Percentiles rank a stretch among this genome's conserved stretches.
Evolutionary conservation across 75 land plant genomes (phyloP).

Genomic region (Isoetes taiwanensis): DNA sequence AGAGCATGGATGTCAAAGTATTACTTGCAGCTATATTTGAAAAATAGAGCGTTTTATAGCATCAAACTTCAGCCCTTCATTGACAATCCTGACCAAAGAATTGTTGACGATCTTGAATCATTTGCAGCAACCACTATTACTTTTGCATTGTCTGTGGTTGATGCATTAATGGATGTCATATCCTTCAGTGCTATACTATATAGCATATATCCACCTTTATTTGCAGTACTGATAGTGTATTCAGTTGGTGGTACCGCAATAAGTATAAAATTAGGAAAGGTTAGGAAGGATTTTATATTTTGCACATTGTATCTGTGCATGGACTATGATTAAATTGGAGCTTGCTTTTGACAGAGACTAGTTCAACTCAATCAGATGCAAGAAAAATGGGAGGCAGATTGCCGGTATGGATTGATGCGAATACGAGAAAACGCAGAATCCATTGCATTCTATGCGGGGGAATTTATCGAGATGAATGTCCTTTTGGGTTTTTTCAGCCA

Average conservation of each 20-base stretch:
- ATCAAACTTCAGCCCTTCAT: neutral
- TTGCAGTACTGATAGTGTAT: neutral
- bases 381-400: neutral
- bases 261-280: neutral
- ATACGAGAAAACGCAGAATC: constrained; percentile 3
- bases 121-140: neutral
- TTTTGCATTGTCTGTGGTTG: neutral
- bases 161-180: neutral
- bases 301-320: neutral
- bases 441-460: constrained; percentile 2
- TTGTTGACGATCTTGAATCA: neutral
- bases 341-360: neutral
- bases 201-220: constrained; percentile 4
- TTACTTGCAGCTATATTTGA: neutral
- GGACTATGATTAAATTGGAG: too few species aligned
- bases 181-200: neutral
- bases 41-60: neutral
- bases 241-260: constrained; percentile 3
- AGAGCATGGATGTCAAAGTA: constrained; percentile 3
- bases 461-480: neutral
- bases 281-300: too few species aligned
- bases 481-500: neutral
- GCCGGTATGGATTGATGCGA: neutral
- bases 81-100: constrained; percentile 1
- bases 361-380: neutral